A percentile compares a stretch with the other conserved stretches of the same genome.
Evolutionary conservation across 305 asterid genomes (phyloP).

Genomic region (Nicotiana rustica): DNA sequence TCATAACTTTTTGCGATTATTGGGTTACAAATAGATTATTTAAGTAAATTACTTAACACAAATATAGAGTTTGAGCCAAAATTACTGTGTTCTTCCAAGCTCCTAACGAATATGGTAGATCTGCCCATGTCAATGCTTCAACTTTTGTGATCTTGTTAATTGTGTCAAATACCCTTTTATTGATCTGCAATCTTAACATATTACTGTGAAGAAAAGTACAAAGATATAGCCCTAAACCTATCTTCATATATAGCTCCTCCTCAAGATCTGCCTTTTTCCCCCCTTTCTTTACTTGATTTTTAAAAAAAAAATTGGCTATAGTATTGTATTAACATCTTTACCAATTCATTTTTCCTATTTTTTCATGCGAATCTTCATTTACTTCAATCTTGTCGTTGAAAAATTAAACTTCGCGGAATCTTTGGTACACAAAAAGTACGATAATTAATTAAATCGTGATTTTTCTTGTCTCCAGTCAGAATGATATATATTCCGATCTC

Average conservation of each 20-base stretch:
- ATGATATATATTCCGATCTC: too few species aligned
- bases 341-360: not conserved
- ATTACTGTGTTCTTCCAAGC: too few species aligned
- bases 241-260: not conserved
- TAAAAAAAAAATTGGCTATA: not conserved
- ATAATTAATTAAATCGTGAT: not conserved
- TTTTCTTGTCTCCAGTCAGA: not conserved
- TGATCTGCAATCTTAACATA: not conserved
- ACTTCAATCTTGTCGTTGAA: constrained; percentile 16
- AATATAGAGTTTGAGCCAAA: too few species aligned
- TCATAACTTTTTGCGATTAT: too few species aligned
- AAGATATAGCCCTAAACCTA: not conserved
- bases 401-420: not conserved
- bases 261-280: not conserved
- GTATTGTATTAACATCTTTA: not conserved
- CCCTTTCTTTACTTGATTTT: not conserved
- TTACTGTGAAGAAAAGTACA: not conserved
- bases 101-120: too few species aligned
- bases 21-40: too few species aligned
- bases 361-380: not conserved
- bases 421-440: not conserved
- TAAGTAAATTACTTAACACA: too few species aligned
- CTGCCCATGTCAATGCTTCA: not conserved
- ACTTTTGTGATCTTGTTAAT: not conserved
- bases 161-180: not conserved